Base-by-base conservation (phyloP, 805 yeast genomes). In the Wickerhamomyces chaumierensis region DNA sequence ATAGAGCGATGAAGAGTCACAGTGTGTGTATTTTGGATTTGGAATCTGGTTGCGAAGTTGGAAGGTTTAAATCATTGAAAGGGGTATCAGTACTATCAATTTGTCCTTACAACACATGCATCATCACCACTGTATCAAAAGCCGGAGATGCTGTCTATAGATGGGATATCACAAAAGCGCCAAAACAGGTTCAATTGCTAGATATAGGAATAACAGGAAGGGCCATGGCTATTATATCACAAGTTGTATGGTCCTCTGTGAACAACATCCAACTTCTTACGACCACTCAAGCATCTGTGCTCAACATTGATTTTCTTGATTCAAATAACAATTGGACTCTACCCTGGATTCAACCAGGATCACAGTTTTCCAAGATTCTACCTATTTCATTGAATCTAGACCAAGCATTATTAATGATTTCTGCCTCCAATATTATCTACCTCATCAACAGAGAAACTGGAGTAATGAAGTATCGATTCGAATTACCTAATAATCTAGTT, bases 121-220 rank as follows among this genome's bases (percentile, higher is more conserved):
- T 70, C 23, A 52, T 80, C 36, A 68, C 77, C 1, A 71, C 79
- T 8, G 68, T 69, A 3, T 68, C 72, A 11, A 48, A 53, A 18
- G 63, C 82, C 37, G 87, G 88, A 3, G 85, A 81, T 51, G 69
- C 63, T 36, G 59, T 80, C 5, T 76, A 65, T 48, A 60, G 76
- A 45, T 80, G 85, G 81, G 87, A 80, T 48, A 63, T 70, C 39
- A 62, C 77, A 34, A 64, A 66, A 39, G 58, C 68, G 29, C 73
- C 78, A 2, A 50, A 48, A 2, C 74, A 73, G 42, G 63, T 79
- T 2, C 60, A 71, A 1, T 55, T 79, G 18, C 51, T 75, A 36
- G 85, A 81, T 15, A 71, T 73, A 44, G 77, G 75, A 45, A 57
- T 56, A 12, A 62, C 86, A 18, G 87, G 88, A 2, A 75, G 73